Conservation (phyloP, 352 stramenopile species). For the Saprolegnia diclina region DNA sequence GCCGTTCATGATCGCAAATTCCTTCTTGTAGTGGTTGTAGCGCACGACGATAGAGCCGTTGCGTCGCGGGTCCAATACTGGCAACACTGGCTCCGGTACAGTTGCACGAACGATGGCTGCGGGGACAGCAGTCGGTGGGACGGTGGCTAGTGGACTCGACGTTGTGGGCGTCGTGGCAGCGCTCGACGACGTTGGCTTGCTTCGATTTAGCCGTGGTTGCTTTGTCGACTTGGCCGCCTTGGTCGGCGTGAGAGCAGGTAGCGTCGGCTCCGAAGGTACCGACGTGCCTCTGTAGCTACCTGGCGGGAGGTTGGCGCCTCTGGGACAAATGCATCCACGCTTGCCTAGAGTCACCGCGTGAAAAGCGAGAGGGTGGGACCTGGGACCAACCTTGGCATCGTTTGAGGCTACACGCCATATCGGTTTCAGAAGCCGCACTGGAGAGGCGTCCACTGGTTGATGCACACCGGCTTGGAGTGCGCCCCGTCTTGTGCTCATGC, state of each 20-base stretch:
- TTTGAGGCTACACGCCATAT: slow-evolving; percentile 9
- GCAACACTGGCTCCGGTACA: not conserved
- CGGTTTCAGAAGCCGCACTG: too few species aligned
- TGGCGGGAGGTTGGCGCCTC: not conserved
- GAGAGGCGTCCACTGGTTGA: too few species aligned
- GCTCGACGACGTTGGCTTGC: not conserved
- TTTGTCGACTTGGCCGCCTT: not conserved
- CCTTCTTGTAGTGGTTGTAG: slow-evolving; percentile 24
- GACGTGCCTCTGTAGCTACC: not conserved
- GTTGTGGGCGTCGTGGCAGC: not conserved
- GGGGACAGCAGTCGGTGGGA: too few species aligned
- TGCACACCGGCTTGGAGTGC: too few species aligned
- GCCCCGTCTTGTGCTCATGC: too few species aligned
- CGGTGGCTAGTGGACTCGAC: not conserved
- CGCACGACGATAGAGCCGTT: slow-evolving; percentile 6
- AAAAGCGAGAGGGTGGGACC: not conserved
- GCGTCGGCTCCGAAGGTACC: not conserved
- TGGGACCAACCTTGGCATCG: slow-evolving; percentile 12
- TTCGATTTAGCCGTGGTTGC: not conserved
- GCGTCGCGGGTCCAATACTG: not conserved
- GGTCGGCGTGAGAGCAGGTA: not conserved
- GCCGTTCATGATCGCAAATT: slow-evolving; percentile 4
- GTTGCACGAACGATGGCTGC: too few species aligned
- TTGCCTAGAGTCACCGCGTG: not conserved
- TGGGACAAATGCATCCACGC: slow-evolving; percentile 16